Evolutionary conservation across 2,329 filamentous ascomycete species (phyloP), one percentile per base, ranked within the genome.

Genomic region (Alternaria ethzedia): DNA sequence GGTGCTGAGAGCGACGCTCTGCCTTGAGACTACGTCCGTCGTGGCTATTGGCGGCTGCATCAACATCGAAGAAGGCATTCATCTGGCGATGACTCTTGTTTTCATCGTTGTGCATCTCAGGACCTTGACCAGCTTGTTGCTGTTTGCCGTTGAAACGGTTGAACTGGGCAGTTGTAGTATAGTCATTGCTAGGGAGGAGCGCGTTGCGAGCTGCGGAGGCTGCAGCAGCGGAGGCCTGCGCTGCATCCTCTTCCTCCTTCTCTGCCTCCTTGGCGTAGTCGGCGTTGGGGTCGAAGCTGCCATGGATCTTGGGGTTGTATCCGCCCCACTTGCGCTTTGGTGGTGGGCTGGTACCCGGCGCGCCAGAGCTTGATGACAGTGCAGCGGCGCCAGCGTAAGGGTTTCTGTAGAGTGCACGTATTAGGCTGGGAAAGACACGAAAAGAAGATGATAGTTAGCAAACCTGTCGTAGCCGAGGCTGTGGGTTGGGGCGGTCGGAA

Each of bases 261-360:
- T 87, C 57, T 4, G 76, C 75, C 61, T 74, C 72, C 52, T 64
- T 84, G 11, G 96, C 95, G 78, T 99, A 99, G 83, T 94, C 92
- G n/a, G 96, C 95, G 64, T 90, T 96, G 5, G 94, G 94, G 75
- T 99, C 96, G 83, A 97, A 99, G 82, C 94, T 91, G 71, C 96
- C 96, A 79, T 99, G 96, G 49, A 99, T 95, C 23, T 93, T 92
- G 1, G 96, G 96, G 77, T 98, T 97, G 83, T 99, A 99, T 65
- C 95, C 94, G 62, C 90, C 90, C 87, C 21, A 87, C 82, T 58
- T 81, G 70, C 70, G 74, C 77, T 77, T 65, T 23, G 76, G 77
- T 28, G 73, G 74, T 58, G 74, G 73, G 51, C 74, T 72, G 57
- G 76, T 74, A 55, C 73, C 75, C 43, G 77, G 76, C n/a, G 75